phyloP scores from a whole-genome alignment of 768 basidiomycete species.

The Lactifluus piperatus region DNA sequence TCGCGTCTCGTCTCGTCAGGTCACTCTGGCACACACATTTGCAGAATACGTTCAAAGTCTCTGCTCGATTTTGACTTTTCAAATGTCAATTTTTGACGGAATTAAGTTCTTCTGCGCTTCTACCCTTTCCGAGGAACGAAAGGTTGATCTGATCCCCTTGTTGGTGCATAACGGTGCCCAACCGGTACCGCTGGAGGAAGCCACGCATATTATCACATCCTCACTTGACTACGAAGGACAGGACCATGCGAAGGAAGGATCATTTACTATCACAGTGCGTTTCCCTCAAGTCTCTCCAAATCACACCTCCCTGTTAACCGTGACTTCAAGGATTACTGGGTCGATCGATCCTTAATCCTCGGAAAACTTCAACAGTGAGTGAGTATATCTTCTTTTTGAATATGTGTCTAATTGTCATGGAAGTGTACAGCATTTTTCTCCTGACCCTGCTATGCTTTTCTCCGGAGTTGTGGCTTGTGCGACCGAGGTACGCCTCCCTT shows the following conservation, averaged over 20 bases:
- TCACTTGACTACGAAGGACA: conserved; percentile 14
- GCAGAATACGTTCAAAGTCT: neutral
- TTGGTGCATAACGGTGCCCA: conserved; percentile 14
- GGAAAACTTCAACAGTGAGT: conserved; percentile 17
- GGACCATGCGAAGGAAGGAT: conserved; percentile 5
- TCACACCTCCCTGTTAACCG: neutral
- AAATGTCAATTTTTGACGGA: conserved; percentile 18
- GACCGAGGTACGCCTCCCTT: conserved; percentile 42
- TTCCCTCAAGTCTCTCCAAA: neutral
- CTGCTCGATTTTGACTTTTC: neutral
- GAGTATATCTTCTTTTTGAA: neutral
- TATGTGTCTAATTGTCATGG: neutral
- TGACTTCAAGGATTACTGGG: conserved; percentile 14
- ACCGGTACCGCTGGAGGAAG: conserved; percentile 2
- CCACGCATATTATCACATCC: conserved; percentile 17
- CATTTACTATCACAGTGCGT: conserved; percentile 14
- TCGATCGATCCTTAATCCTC: conserved; percentile 16
- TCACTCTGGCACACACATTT: neutral
- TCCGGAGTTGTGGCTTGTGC: conserved; percentile 74
- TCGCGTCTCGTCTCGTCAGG: neutral
- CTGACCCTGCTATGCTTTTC: conserved; percentile 72
- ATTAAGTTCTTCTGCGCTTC: conserved; percentile 15
- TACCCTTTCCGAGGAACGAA: conserved; percentile 10
- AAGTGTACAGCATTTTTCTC: conserved; percentile 48
- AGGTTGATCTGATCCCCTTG: neutral